Conservation (phyloP, 257 asterid genomes). For the Buddleja alternifolia region DNA sequence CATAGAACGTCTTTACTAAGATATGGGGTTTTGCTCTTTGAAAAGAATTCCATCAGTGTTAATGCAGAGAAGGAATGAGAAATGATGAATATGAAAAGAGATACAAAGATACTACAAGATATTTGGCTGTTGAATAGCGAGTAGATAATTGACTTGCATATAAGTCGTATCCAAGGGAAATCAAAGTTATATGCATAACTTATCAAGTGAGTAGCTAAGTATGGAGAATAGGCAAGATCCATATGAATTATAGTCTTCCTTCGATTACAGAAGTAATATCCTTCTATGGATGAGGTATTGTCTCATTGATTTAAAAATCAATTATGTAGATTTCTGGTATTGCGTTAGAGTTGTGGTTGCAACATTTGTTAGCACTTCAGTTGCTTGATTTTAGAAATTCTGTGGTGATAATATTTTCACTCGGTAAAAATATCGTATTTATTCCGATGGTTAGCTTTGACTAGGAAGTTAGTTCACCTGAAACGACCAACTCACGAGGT, state of each 20-base stretch:
- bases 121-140: not conserved
- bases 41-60: not conserved
- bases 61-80: not conserved
- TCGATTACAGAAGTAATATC: not conserved
- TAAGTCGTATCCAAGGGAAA: not conserved
- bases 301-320: too few relatives aligned
- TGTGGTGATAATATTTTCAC: conserved; percentile 1
- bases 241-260: not conserved
- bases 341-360: not conserved
- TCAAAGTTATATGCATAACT: not conserved
- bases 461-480: too few relatives aligned
- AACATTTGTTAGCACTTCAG: not conserved
- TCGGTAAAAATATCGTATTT: not conserved
- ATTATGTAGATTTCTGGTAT: not conserved
- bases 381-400: not conserved
- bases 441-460: too few relatives aligned
- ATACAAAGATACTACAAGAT: not conserved
- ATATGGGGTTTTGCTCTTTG: not conserved
- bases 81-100: not conserved
- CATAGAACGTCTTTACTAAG: not conserved
- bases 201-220: not conserved
- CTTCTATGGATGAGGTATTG: not conserved
- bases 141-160: not conserved
- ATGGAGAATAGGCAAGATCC: not conserved
- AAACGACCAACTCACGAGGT: too few relatives aligned